Conservation (phyloP, 2,329 filamentous ascomycete species). For the Ascochyta fabae region DNA sequence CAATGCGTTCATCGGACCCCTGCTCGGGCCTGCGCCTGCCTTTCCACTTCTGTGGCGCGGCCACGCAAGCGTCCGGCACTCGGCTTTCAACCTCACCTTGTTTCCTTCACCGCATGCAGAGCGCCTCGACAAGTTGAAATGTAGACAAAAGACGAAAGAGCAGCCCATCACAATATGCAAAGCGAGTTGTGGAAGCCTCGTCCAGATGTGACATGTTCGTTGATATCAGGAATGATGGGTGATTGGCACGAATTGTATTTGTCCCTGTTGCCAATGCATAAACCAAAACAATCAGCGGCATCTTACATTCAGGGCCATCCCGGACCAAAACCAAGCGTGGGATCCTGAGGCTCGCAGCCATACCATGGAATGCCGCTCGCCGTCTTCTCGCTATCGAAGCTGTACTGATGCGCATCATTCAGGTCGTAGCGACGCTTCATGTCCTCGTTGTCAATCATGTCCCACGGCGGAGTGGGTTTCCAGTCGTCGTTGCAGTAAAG, state of each 20-base stretch:
- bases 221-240: no score
- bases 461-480: not conserved
- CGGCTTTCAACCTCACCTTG: not conserved
- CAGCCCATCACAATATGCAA: no score
- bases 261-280: no score
- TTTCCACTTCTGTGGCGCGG: constrained; percentile 18
- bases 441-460: not conserved
- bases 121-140: no score
- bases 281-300: no score
- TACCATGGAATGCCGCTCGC: not conserved
- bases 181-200: no score
- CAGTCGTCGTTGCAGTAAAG: not conserved
- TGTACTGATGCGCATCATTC: not conserved
- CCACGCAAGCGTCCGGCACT: constrained; percentile 12
- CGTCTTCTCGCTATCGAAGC: not conserved
- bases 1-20: constrained; percentile 26
- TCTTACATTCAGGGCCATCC: not conserved
- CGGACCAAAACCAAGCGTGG: no score
- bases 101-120: not conserved
- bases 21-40: constrained; percentile 18
- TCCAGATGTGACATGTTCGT: no score
- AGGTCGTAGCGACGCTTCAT: not conserved
- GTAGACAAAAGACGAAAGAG: no score
- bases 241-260: no score
- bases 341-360: not conserved